Conservation (phyloP, 2,329 filamentous ascomycete species). For the Neoarthrinium moseri region DNA sequence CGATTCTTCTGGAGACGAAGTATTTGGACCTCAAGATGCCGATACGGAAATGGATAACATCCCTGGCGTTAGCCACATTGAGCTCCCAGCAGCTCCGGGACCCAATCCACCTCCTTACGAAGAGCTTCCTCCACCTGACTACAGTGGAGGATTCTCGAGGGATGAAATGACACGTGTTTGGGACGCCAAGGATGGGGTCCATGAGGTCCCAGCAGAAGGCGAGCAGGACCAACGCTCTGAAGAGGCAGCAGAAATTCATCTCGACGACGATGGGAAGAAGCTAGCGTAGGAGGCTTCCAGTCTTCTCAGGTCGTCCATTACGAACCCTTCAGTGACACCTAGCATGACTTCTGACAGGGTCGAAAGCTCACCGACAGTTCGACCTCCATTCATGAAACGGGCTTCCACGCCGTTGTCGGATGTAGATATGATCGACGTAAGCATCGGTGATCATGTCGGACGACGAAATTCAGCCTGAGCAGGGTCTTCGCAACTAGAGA, state of each 20-base stretch:
- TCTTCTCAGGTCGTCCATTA: neutral
- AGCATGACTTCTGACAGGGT: too few species aligned
- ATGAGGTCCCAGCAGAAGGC: conserved; percentile 36
- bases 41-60: conserved; percentile 20
- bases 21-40: conserved; percentile 15
- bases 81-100: conserved; percentile 19
- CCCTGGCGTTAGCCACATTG: conserved; percentile 27
- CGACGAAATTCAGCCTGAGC: too few species aligned
- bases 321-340: too few species aligned
- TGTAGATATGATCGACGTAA: too few species aligned
- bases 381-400: too few species aligned
- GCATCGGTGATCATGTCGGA: too few species aligned
- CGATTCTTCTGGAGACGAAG: conserved; percentile 33
- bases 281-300: neutral
- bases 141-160: conserved; percentile 14
- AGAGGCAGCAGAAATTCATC: conserved; percentile 49
- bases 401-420: too few species aligned
- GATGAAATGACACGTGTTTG: conserved; percentile 33
- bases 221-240: conserved; percentile 38
- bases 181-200: conserved; percentile 33
- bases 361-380: too few species aligned
- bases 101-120: conserved; percentile 18
- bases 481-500: too few species aligned
- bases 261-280: conserved; percentile 38
- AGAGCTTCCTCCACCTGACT: conserved; percentile 14